Conservation (phyloP, 257 asterid genomes). For the Leonotis leonurus region DNA sequence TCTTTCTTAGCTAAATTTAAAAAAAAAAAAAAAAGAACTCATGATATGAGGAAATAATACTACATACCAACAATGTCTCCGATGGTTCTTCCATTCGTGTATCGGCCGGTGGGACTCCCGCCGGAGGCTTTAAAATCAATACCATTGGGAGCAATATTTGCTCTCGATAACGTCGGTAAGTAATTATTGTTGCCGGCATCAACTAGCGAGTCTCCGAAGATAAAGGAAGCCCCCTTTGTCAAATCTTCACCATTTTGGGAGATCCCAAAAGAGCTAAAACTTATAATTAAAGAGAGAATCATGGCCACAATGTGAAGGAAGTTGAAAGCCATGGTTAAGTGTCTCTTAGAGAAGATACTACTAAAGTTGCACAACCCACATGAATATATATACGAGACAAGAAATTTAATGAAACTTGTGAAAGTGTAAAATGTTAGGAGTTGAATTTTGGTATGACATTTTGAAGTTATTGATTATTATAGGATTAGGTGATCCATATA, state of each 20-base stretch:
- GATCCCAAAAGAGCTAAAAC: constrained; percentile 15
- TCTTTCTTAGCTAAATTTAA: no score
- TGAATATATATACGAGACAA: not conserved
- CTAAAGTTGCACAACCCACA: not conserved
- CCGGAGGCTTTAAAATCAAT: constrained; percentile 80
- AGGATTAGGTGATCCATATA: constrained; percentile 51
- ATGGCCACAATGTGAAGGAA: constrained; percentile 12
- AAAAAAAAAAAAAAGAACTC: no score
- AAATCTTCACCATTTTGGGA: constrained; percentile 37
- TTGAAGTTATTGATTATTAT: constrained; percentile 17
- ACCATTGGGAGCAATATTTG: constrained; percentile 72
- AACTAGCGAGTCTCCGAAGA: constrained; percentile 82
- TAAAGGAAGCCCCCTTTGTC: constrained; percentile 58
- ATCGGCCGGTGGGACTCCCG: constrained; percentile 86
- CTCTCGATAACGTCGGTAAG: constrained; percentile 61
- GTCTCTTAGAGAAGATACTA: not conserved
- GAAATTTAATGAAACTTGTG: constrained; percentile 36
- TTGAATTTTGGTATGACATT: constrained; percentile 50
- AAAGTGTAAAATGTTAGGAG: constrained; percentile 18
- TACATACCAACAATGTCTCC: constrained; percentile 80
- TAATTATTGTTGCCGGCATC: constrained; percentile 93
- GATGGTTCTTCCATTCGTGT: constrained; percentile 83
- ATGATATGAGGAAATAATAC: not conserved
- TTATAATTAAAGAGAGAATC: constrained; percentile 21
- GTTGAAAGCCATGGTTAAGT: constrained; percentile 31